phyloP scores from a whole-genome alignment of 495 filamentous ascomycete species.

The Halenospora varia region DNA sequence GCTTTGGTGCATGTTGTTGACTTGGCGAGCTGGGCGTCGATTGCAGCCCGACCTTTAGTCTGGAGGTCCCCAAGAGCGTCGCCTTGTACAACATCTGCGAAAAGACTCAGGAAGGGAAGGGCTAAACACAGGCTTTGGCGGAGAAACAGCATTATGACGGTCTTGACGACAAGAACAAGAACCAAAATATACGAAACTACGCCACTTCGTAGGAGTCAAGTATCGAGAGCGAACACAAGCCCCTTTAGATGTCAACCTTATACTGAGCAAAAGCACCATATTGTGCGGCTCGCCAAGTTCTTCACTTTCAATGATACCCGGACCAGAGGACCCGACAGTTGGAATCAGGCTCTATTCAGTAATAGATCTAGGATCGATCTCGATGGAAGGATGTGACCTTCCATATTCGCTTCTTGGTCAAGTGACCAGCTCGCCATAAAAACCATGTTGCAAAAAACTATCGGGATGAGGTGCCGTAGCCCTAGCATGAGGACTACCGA shows the following conservation, averaged over 20 bases:
- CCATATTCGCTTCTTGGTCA: neutral
- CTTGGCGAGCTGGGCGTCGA: slow-evolving; percentile 38
- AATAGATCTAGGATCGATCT: too few species aligned
- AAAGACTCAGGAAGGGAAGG: slow-evolving; percentile 22
- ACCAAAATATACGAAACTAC: too few species aligned
- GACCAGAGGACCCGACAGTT: too few species aligned
- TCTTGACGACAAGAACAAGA: too few species aligned
- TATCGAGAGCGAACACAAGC: too few species aligned
- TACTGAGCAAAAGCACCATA: too few species aligned
- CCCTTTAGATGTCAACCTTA: too few species aligned
- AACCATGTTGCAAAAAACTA: neutral
- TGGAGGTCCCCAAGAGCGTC: slow-evolving; percentile 41
- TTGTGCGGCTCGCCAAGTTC: neutral
- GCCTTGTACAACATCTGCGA: slow-evolving; percentile 23
- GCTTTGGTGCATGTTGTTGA: slow-evolving; percentile 42
- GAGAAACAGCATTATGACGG: neutral
- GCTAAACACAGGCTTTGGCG: neutral
- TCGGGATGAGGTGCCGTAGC: neutral
- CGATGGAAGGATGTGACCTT: neutral
- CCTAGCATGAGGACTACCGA: neutral
- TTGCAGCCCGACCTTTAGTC: slow-evolving; percentile 33
- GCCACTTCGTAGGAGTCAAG: too few species aligned
- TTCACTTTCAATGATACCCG: too few species aligned
- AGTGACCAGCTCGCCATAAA: neutral
- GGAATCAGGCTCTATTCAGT: too few species aligned